Base-by-base conservation (phyloP, 352 stramenopile species). In the Phytopythium chamaehyphon region DNA sequence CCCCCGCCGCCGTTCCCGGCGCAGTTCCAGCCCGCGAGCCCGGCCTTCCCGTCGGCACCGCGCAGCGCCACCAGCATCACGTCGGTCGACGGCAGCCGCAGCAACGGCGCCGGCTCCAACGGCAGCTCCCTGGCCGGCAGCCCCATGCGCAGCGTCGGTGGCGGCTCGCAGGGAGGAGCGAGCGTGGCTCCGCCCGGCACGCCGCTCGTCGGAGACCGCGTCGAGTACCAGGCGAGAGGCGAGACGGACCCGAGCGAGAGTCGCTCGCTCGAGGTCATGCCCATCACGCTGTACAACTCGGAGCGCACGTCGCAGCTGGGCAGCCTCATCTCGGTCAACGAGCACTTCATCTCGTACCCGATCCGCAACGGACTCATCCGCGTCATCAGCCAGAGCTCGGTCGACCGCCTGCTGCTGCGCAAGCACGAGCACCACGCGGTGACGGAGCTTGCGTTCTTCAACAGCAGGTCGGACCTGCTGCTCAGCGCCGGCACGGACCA, bases 331-430 rank as follows among this genome's bases (percentile, higher is more conserved):
- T 86, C 76, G 10, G 78, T 93, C 33, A 93, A 88, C 54, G 71
- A 90, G 39, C 65, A 91, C 35, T 93, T 89, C 64, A 91, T 93
- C 50, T 89, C 80, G 59, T 93, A 93, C 63, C 83, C 83, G 42
- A 93, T 90, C 43, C 73, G 80, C 23, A 91, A 91, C 49, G 83
- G 83, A 9, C 62, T 93, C 39, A 88, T 93, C 39, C 83, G 83
- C n/a, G 72, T 93, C 15, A 86, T 93, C 36, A 87, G 73, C 52
- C 81, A 93, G 61, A 85, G 67, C 54, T 89, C 81, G 1, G 83
- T 86, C 3, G 75, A 90, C 42, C 67, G 83, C 23, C 46, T 90
- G 42, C 61, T 93, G 31, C 61, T 93, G 23, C 72, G 83, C 22
- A 83, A 88, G 51, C 83, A 93, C 52, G 78, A 89, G 43, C 67